Conservation (phyloP, 495 filamentous ascomycete genomes). For the Neurospora sp. region DNA sequence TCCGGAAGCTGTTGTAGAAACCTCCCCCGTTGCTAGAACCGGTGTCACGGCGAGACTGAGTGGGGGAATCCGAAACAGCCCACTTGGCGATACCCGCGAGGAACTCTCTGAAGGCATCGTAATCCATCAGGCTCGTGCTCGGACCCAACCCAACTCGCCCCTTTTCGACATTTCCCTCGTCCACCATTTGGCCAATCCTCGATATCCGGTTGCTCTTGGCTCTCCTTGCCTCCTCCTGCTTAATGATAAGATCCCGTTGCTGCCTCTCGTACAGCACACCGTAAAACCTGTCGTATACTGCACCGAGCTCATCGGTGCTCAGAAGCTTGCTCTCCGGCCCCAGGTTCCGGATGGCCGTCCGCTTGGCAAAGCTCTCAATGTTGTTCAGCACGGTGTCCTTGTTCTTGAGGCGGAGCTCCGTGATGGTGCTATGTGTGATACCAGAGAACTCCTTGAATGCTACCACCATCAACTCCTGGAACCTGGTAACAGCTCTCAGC, state of each 20-base stretch:
- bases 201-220: slow-evolving; percentile 36
- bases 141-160: slow-evolving; percentile 85
- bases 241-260: slow-evolving; percentile 65
- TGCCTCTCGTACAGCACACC: slow-evolving; percentile 82
- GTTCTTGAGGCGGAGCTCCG: slow-evolving; percentile 79
- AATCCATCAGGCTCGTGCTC: slow-evolving; percentile 86
- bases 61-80: slow-evolving; percentile 72
- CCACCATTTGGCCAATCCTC: background rate
- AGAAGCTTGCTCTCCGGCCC: slow-evolving; percentile 90
- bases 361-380: slow-evolving; percentile 94
- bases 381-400: slow-evolving; percentile 86
- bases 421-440: slow-evolving; percentile 87
- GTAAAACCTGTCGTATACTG: slow-evolving; percentile 90
- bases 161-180: slow-evolving; percentile 46
- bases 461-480: slow-evolving; percentile 97
- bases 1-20: slow-evolving; percentile 42
- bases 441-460: slow-evolving; percentile 96
- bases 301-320: slow-evolving; percentile 72
- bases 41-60: slow-evolving; percentile 46
- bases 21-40: slow-evolving; percentile 40
- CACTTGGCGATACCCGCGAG: slow-evolving; percentile 79
- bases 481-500: slow-evolving; percentile 80
- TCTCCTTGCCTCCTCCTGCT: slow-evolving; percentile 61
- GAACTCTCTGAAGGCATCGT: slow-evolving; percentile 90
- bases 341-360: slow-evolving; percentile 90